Conservation (phyloP, 345 rosid genomes). For the Bretschneidera sinensis region DNA sequence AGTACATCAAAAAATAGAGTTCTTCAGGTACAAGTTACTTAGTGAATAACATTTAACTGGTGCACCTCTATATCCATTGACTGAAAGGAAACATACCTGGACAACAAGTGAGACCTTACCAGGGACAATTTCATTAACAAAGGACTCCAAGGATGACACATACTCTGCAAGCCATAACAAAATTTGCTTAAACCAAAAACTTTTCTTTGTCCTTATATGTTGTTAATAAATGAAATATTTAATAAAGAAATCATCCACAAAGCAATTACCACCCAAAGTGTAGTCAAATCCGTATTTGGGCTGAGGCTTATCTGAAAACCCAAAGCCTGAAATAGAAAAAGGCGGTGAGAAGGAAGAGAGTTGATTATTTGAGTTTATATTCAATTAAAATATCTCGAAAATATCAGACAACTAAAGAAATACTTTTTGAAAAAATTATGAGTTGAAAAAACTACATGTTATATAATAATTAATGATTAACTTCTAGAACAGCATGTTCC, state of each 20-base stretch:
- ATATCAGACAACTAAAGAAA: too few relatives aligned
- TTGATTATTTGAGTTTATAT: neutral
- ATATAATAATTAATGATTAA: too few relatives aligned
- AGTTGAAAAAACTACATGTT: too few relatives aligned
- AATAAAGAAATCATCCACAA: neutral
- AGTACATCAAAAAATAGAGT: slow-evolving; percentile 13
- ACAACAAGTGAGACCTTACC: slow-evolving; percentile 71
- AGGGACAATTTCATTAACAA: slow-evolving; percentile 45
- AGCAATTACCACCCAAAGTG: slow-evolving; percentile 58
- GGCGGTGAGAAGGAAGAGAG: slow-evolving; percentile 1
- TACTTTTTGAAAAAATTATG: too few relatives aligned
- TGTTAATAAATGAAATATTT: neutral
- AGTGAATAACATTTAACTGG: neutral
- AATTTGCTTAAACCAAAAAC: neutral
- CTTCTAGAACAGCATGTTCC: too few relatives aligned
- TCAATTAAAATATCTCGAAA: neutral
- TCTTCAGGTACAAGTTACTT: neutral
- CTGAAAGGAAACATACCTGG: slow-evolving; percentile 49
- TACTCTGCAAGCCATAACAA: slow-evolving; percentile 48
- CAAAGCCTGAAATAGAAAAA: slow-evolving; percentile 54
- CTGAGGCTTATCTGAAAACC: slow-evolving; percentile 98
- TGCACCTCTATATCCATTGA: neutral
- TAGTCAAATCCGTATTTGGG: slow-evolving; percentile 89
- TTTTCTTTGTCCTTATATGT: neutral
- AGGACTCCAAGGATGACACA: slow-evolving; percentile 72